Evolutionary conservation across 345 rosid genomes (phyloP), one percentile per base, ranked within the genome.

Genomic region (Eucalyptus curtisii): DNA sequence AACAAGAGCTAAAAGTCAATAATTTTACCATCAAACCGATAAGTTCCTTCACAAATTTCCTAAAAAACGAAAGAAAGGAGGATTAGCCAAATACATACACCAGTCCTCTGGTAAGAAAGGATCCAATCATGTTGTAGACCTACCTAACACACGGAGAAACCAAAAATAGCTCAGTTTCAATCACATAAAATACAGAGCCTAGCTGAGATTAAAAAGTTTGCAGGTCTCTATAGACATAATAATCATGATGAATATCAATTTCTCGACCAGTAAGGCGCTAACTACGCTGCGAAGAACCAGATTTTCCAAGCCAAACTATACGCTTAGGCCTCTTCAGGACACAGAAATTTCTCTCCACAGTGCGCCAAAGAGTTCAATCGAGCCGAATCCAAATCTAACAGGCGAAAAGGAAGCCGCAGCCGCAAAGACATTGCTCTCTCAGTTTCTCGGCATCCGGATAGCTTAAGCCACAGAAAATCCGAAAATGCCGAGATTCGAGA

Each of bases 91-190:
- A 40, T 31, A 88, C 95, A 4, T 94, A 95, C 95, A 95, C 95
- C 25, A 95, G 92, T 86, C 95, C 95, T 88, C 94, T 89, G 76
- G 94, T 92, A 47, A 93, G 92, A 88, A 93, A 93, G 79, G 95
- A 92, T 90, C 95, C 95, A 87, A 93, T 92, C 95, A 93, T 93
- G 47, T 90, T 88, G 90, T 86, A 49, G 40, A 88, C 47, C 93
- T 91, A 71, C 86, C 66, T 40, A 50, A 53, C 30, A n/a, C 5
- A 7, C 57, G 24, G 19, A 37, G 20, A 86, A 82, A 64, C 19
- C 12, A 22, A 27, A 47, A 53, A 47, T 52, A 76, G 47, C 47
- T 76, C 7, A 76, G 84, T 40, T 76, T 44, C 82, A 76, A 40
- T 20, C 82, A 76, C 47, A 40, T 44, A 20, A 37, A 76, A 76